A percentile compares a stretch with the other conserved stretches of the same genome.
Conservation (phyloP, 1,139 yeast species). For the Sugiyamaella castrensis region DNA sequence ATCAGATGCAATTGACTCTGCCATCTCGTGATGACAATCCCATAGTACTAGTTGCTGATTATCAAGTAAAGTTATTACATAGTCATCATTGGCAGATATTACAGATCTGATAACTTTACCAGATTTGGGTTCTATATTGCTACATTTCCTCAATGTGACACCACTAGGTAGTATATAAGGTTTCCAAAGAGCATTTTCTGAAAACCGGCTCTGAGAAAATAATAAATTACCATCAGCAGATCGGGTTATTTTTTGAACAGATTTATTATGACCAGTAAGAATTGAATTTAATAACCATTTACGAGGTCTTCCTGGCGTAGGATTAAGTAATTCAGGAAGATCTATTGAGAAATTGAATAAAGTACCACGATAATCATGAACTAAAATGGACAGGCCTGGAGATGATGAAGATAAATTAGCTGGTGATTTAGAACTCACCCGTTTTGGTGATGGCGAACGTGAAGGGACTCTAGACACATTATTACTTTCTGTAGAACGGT, state of each 20-base stretch:
- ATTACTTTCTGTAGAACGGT: background rate
- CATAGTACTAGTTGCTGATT: slow-evolving; percentile 53
- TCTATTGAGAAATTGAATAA: slow-evolving; percentile 46
- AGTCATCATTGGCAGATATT: slow-evolving; percentile 54
- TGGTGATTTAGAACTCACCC: slow-evolving; percentile 22
- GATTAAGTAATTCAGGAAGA: slow-evolving; percentile 38
- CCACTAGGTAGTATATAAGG: slow-evolving; percentile 29
- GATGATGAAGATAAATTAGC: too few relatives aligned
- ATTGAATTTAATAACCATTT: slow-evolving; percentile 29
- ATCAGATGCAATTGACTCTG: slow-evolving; percentile 19
- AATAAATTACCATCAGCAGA: slow-evolving; percentile 61
- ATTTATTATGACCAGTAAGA: slow-evolving; percentile 82
- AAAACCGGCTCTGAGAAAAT: slow-evolving; percentile 42
- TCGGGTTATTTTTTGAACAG: slow-evolving; percentile 63
- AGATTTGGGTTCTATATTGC: slow-evolving; percentile 28
- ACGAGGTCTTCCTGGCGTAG: slow-evolving; percentile 1
- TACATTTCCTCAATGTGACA: slow-evolving; percentile 29
- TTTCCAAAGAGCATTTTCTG: slow-evolving; percentile 38
- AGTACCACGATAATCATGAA: slow-evolving; percentile 53
- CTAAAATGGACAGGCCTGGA: slow-evolving; percentile 39
- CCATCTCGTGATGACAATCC: slow-evolving; percentile 48
- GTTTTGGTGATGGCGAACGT: background rate
- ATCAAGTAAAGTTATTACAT: slow-evolving; percentile 45
- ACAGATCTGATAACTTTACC: slow-evolving; percentile 49
- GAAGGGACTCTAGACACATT: background rate